These are phyloP conservation scores for Trichoderma sp. DNA, from an alignment of 2,329 filamentous ascomycete genomes.

Conservation along the genomic window DNA sequence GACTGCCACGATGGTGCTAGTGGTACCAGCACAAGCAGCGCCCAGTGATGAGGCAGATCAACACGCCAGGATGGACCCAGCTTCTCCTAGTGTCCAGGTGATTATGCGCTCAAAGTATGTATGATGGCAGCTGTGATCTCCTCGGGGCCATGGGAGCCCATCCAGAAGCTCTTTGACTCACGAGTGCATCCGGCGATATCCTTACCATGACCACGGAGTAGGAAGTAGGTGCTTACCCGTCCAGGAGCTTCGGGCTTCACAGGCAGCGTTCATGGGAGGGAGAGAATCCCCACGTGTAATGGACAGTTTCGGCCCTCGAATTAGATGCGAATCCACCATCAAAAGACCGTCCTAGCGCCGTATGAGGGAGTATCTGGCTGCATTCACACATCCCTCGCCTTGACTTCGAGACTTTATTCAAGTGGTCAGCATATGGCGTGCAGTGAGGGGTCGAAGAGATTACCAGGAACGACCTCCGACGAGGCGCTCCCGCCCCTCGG, in stretches of 20 bases:
- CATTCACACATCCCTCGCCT: neutral
- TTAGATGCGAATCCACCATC: conserved; percentile 2
- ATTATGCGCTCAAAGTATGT: neutral
- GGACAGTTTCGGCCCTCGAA: conserved; percentile 1
- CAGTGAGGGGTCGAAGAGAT: neutral
- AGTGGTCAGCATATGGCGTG: neutral
- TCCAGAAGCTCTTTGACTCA: neutral
- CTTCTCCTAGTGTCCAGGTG: neutral
- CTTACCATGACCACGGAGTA: neutral
- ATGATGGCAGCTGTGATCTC: neutral
- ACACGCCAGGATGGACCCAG: neutral
- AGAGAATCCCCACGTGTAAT: neutral
- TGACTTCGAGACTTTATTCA: neutral
- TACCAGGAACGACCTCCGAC: neutral
- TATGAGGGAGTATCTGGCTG: neutral
- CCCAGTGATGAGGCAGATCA: neutral
- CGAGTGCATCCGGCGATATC: neutral
- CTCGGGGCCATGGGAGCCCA: neutral
- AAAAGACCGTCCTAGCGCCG: neutral
- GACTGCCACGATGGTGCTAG: no score
- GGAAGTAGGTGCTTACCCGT: conserved; percentile 16
- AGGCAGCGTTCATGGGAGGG: neutral
- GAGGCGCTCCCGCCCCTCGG: neutral
- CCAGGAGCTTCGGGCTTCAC: neutral
- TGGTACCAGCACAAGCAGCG: no score